phyloP scores from a whole-genome alignment of 2,329 filamentous ascomycete species.

The Gremmenia infestans region DNA sequence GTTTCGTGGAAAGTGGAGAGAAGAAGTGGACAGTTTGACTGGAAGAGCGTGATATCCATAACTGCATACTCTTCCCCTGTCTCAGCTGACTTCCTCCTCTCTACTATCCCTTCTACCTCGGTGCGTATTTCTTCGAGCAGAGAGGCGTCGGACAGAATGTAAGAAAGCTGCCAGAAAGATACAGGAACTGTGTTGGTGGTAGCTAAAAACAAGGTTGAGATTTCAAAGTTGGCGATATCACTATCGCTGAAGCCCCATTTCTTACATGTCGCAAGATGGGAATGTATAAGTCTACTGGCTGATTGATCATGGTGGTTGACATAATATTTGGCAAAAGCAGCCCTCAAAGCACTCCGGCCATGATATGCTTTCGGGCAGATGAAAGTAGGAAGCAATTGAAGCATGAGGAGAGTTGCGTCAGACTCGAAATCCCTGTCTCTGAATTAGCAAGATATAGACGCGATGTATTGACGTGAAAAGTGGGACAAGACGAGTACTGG shows the following conservation, averaged over 20 bases:
- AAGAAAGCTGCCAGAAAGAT: slow-evolving; percentile 36
- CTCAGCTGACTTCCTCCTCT: background rate
- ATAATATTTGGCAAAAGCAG: slow-evolving; percentile 31
- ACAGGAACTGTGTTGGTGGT: slow-evolving; percentile 37
- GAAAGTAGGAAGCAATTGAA: slow-evolving; percentile 32
- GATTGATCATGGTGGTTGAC: slow-evolving; percentile 25
- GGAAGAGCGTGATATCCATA: slow-evolving; percentile 29
- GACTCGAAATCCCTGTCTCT: slow-evolving; percentile 28
- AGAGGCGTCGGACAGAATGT: slow-evolving; percentile 30
- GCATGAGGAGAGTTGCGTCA: slow-evolving; percentile 28
- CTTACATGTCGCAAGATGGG: slow-evolving; percentile 27
- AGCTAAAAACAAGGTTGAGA: slow-evolving; percentile 30
- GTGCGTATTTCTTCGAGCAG: slow-evolving; percentile 28
- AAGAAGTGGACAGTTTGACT: slow-evolving; percentile 38
- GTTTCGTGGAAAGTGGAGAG: slow-evolving; percentile 42
- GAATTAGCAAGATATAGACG: slow-evolving; percentile 2
- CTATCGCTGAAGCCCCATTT: slow-evolving; percentile 28
- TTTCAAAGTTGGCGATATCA: slow-evolving; percentile 33
- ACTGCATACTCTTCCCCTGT: slow-evolving; percentile 9
- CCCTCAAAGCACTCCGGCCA: slow-evolving; percentile 35
- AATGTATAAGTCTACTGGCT: slow-evolving; percentile 25
- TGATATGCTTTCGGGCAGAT: slow-evolving; percentile 31
- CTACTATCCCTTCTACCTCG: slow-evolving; percentile 29
- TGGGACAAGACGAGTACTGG: background rate
- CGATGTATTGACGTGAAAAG: background rate